Evolutionary conservation across 768 basidiomycete species (phyloP), one percentile per base, ranked within the genome.

Genomic region (Leccinum uliginosum): DNA sequence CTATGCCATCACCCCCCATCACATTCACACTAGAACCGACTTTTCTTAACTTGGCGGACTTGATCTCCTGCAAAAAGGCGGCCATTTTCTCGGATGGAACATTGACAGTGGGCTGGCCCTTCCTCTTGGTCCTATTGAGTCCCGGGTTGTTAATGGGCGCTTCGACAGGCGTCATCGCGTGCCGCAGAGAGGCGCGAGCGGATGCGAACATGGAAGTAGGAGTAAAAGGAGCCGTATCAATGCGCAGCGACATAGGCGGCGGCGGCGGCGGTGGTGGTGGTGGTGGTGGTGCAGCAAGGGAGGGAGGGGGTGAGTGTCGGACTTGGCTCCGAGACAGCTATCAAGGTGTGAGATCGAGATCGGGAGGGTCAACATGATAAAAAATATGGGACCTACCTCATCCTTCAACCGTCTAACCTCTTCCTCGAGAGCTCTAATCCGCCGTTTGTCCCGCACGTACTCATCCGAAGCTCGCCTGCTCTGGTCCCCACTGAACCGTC

Each of bases 41-140:
- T 68, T 81, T 89, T 59, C 81, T 79, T 51, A 92, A 64, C 49
- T 85, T 76, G 24, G 84, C 86, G 1, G 81, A 86, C 76, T 90
- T 91, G 78, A 92, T 84, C 68, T 92, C 90, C 6, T 74, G 84
- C 59, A 92, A 70, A 64, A 92, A 92, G 1, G 85, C 88, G 0
- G 86, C 86, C 87, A 92, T 90, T 68, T 91, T 88, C 59, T 91
- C 90, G 2, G 85, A 79, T 0, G 87, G 80, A 10, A 92, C 77
- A n/a, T 86, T 86, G 11, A 91, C 76, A 0, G 86, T 83, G 0
- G 89, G 85, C 56, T 81, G 80, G 7, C 85, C 86, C 14, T 79
- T 69, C 52, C 81, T 80, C 53, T 65, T 73, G 34, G 69, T 55
- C 35, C 75, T 77, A 1, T 65, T 59, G 6, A 54, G 55, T 14